These are phyloP conservation scores for Sphagnum magellanicum DNA, from an alignment of 228 moss, liverwort and hornwort genomes.

Conservation along the genomic window DNA sequence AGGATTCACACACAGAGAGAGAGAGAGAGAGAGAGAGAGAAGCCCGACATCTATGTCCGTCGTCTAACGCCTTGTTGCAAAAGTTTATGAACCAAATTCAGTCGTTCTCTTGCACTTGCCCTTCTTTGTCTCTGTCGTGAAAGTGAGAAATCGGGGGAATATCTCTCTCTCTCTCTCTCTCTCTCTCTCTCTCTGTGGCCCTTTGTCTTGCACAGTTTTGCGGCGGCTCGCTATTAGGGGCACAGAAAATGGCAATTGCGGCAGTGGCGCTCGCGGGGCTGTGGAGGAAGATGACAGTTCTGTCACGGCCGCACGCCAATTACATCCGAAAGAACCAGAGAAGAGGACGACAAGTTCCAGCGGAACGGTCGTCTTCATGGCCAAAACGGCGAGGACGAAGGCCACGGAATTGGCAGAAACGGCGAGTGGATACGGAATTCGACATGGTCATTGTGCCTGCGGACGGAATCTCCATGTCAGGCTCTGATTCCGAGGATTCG, in stretches of 20 bases:
- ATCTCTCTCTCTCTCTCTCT: no score
- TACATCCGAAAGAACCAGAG: conserved; percentile 14
- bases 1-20: no score
- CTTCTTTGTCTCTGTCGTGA: no score
- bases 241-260: conserved; percentile 54
- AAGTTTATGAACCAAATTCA: no score
- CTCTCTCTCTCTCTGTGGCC: no score
- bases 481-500: conserved; percentile 50
- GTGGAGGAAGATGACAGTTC: conserved; percentile 56
- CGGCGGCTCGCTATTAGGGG: no score
- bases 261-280: conserved; percentile 68
- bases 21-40: no score
- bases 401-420: conserved; percentile 33
- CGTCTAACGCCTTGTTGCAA: no score
- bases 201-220: no score
- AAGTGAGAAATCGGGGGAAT: no score
- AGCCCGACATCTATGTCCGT: no score
- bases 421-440: conserved; percentile 41
- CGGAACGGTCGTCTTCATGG: neutral
- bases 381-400: conserved; percentile 9
- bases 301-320: conserved; percentile 32
- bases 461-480: conserved; percentile 49
- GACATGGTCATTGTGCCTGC: conserved; percentile 54
- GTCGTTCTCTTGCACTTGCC: no score
- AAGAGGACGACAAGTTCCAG: neutral